A percentile compares a stretch with the other conserved stretches of the same genome.
phyloP scores from a whole-genome alignment of 768 basidiomycete species.

The Termitomyces sp. region DNA sequence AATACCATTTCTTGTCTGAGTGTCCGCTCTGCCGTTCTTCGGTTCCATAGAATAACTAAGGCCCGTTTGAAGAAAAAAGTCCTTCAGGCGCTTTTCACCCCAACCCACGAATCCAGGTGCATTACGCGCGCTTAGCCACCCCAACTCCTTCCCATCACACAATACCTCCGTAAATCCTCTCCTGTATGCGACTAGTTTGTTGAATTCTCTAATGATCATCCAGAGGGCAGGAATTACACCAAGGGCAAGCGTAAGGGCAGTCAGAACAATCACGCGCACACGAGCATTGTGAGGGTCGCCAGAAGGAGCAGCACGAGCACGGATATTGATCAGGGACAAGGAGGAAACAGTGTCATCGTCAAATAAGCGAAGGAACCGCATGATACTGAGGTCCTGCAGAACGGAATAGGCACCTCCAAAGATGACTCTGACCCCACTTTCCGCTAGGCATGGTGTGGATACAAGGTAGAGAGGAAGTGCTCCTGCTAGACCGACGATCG shows the following conservation, averaged over 20 bases:
- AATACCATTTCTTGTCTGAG: slow-evolving; percentile 27
- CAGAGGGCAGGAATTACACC: slow-evolving; percentile 62
- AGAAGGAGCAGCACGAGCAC: slow-evolving; percentile 29
- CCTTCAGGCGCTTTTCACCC: slow-evolving; percentile 73
- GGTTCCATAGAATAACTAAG: slow-evolving; percentile 55
- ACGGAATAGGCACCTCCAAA: slow-evolving; percentile 63
- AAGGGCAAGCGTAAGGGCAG: slow-evolving; percentile 58
- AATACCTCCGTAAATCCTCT: slow-evolving; percentile 57
- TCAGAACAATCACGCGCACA: slow-evolving; percentile 64
- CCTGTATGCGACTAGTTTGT: slow-evolving; percentile 49
- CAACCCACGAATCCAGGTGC: slow-evolving; percentile 69
- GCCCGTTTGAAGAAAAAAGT: slow-evolving; percentile 61
- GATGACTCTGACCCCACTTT: slow-evolving; percentile 37
- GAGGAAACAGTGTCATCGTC: slow-evolving; percentile 38
- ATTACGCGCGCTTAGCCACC: slow-evolving; percentile 60
- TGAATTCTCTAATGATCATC: slow-evolving; percentile 64
- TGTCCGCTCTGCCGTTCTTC: slow-evolving; percentile 22
- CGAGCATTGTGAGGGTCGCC: slow-evolving; percentile 41
- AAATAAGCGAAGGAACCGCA: slow-evolving; percentile 65
- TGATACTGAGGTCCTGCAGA: slow-evolving; percentile 72
- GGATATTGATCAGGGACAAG: slow-evolving; percentile 24
- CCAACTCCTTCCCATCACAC: slow-evolving; percentile 71
- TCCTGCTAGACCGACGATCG: slow-evolving; percentile 64
- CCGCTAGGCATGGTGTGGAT: slow-evolving; percentile 62
- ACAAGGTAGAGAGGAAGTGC: slow-evolving; percentile 74